Conservation (phyloP, 305 asterid genomes). For the Fraxinus paxiana region DNA sequence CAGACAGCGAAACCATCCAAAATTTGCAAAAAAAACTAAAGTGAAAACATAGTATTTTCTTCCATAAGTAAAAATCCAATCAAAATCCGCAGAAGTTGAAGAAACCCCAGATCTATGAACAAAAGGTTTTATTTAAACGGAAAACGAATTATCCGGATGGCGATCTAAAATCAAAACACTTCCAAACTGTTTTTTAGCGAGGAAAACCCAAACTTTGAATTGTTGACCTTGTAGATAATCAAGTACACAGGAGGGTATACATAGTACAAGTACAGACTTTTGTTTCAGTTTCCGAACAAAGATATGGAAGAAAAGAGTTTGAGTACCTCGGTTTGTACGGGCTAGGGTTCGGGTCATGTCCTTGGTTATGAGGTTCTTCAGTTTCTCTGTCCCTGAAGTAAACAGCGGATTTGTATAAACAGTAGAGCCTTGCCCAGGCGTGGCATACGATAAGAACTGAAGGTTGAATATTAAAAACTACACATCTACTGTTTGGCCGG, state of each 20-base stretch:
- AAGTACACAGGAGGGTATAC: background rate
- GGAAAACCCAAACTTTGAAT: background rate
- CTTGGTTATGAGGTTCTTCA: conserved; percentile 17
- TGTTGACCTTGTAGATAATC: background rate
- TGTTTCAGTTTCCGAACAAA: conserved; percentile 17
- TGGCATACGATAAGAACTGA: background rate
- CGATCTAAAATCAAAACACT: conserved; percentile 19
- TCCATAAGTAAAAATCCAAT: background rate
- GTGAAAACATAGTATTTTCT: background rate
- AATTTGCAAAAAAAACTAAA: background rate
- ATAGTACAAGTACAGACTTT: background rate
- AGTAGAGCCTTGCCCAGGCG: background rate
- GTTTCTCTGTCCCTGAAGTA: background rate
- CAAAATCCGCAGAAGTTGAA: background rate
- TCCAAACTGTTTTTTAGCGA: background rate
- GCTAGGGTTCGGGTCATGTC: conserved; percentile 25
- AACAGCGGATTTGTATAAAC: background rate
- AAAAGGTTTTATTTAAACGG: background rate
- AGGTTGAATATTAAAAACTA: background rate
- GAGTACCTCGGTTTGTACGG: conserved; percentile 32
- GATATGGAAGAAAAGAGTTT: background rate
- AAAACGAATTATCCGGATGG: background rate
- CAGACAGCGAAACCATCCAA: background rate
- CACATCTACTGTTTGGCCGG: background rate
- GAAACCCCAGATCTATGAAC: background rate